phyloP scores from a whole-genome alignment of 805 yeast species.

The Schwanniomyces yamadae region DNA sequence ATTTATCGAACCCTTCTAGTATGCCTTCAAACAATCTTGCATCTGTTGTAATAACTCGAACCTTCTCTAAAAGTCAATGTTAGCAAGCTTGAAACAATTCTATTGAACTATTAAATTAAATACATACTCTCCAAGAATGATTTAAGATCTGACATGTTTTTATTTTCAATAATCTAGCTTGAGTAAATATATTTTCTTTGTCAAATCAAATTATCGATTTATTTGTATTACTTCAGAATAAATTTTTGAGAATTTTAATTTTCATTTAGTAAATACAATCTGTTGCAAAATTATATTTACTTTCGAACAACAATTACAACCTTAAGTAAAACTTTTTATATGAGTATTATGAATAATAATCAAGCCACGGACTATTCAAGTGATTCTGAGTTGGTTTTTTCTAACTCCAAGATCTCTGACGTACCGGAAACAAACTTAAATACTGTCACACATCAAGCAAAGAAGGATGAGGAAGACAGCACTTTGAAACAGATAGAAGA shows the following conservation, averaged over 20 bases:
- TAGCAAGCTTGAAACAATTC: not conserved
- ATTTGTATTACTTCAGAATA: not conserved
- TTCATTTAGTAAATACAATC: not conserved
- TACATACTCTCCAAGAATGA: conserved; percentile 34
- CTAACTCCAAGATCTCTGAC: conserved; percentile 2
- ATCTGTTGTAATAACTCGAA: conserved; percentile 43
- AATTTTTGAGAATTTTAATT: conserved; percentile 2
- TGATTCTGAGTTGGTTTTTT: conserved; percentile 14
- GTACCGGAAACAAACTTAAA: conserved; percentile 1
- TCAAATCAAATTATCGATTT: not conserved
- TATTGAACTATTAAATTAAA: not conserved
- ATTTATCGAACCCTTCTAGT: conserved; percentile 60
- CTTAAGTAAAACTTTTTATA: not conserved
- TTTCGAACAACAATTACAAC: too few species aligned
- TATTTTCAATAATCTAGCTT: not conserved
- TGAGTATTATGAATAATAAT: conserved; percentile 2
- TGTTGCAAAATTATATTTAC: not conserved
- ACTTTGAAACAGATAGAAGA: not conserved
- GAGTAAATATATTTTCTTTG: not conserved
- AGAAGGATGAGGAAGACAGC: not conserved
- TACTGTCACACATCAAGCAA: not conserved
- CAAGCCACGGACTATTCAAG: conserved; percentile 23
- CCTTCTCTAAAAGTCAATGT: conserved; percentile 26
- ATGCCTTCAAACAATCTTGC: conserved; percentile 43
- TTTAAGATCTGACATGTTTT: conserved; percentile 30